A percentile compares a stretch with the other conserved stretches of the same genome.
These are phyloP conservation scores for Zoysia japonica DNA, from an alignment of 176 grass and related monocot species.

Conservation along the genomic window DNA sequence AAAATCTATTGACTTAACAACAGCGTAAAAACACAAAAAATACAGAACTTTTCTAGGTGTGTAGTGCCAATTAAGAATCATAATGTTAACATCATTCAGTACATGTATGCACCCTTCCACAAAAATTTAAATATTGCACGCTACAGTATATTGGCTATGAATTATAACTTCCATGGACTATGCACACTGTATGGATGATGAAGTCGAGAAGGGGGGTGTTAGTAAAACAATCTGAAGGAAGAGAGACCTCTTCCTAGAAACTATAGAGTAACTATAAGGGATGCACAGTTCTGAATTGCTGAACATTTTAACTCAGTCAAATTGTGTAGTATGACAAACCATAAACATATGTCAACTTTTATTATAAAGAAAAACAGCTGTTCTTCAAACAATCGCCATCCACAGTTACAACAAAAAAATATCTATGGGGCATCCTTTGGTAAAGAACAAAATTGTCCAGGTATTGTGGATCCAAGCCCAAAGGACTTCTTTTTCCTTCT, in stretches of 20 bases:
- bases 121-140: too few species aligned
- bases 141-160: too few species aligned
- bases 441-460: neutral
- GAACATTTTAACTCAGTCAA: neutral
- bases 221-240: too few species aligned
- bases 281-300: neutral
- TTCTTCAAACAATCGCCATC: too few species aligned
- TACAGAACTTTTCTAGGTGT: neutral
- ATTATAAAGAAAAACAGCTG: too few species aligned
- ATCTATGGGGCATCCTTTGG: too few species aligned
- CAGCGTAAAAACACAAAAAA: neutral
- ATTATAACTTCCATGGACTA: too few species aligned
- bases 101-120: neutral
- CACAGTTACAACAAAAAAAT: too few species aligned
- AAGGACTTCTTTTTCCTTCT: neutral
- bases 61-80: neutral
- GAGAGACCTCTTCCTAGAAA: neutral
- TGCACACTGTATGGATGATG: too few species aligned
- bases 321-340: too few species aligned
- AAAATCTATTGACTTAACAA: conserved; percentile 21
- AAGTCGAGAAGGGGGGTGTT: too few species aligned
- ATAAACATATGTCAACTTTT: too few species aligned
- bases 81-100: neutral
- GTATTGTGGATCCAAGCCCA: neutral
- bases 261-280: neutral